A percentile compares a stretch with the other conserved stretches of the same genome.
Evolutionary conservation across 495 filamentous ascomycete genomes (phyloP).

Genomic region (Terfezia claveryi): DNA sequence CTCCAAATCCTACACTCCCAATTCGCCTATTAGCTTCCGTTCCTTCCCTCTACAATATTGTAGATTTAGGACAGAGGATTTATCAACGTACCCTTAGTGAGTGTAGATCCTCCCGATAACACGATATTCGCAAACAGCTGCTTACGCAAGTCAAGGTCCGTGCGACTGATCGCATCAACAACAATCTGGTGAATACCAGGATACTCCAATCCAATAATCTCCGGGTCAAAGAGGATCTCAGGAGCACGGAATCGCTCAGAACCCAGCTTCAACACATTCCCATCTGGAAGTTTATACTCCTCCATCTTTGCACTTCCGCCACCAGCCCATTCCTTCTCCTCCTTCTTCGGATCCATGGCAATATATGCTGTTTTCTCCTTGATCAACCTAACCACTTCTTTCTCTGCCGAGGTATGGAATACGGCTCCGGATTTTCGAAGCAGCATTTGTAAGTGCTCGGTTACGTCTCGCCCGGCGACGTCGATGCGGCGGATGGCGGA

Average conservation of each 20-base stretch:
- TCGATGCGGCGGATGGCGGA: slow-evolving; percentile 99
- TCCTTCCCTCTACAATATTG: not conserved
- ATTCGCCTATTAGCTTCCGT: not conserved
- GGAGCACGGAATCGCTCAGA: slow-evolving; percentile 99
- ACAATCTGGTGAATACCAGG: slow-evolving; percentile 99
- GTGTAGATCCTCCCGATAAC: slow-evolving; percentile 89
- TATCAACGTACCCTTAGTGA: slow-evolving; percentile 37
- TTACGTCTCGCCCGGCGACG: slow-evolving; percentile 98
- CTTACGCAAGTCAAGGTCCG: slow-evolving; percentile 98
- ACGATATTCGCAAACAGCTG: slow-evolving; percentile 99
- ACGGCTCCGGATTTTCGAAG: slow-evolving; percentile 96
- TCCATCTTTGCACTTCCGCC: slow-evolving; percentile 48
- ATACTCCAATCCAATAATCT: slow-evolving; percentile 89
- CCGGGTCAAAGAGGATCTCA: slow-evolving; percentile 97
- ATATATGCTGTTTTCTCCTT: slow-evolving; percentile 99
- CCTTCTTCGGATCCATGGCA: slow-evolving; percentile 97
- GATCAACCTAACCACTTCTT: slow-evolving; percentile 99
- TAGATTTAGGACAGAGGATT: not conserved
- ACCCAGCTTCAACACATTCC: slow-evolving; percentile 75
- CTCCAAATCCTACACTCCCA: slow-evolving; percentile 50
- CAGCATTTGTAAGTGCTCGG: slow-evolving; percentile 99
- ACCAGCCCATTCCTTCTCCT: slow-evolving; percentile 87
- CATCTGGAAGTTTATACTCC: slow-evolving; percentile 79
- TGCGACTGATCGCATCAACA: slow-evolving; percentile 99
- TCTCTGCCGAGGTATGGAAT: slow-evolving; percentile 99